phyloP scores from a whole-genome alignment of 306 rosid species.

The Cucurbita maxima region DNA sequence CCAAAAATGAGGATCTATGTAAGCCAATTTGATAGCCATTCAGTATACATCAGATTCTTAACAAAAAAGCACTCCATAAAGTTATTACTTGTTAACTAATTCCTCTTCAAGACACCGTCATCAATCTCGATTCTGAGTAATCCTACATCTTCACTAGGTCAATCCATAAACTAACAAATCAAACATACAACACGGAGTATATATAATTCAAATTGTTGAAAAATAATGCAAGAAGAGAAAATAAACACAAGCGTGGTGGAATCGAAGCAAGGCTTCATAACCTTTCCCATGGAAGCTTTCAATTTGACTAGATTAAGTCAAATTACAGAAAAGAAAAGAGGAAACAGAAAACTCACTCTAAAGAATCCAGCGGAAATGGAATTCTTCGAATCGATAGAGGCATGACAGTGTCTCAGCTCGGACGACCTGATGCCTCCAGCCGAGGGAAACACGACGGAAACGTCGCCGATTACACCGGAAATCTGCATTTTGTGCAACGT shows the following conservation, averaged over 20 bases:
- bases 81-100: neutral
- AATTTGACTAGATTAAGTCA: neutral
- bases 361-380: conserved; percentile 31
- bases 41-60: neutral
- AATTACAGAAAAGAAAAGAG: conserved; percentile 3
- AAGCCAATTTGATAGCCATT: neutral
- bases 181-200: neutral
- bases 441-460: conserved; percentile 43
- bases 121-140: neutral
- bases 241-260: neutral
- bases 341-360: conserved; percentile 32
- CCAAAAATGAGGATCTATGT: neutral
- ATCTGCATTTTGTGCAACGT: conserved; percentile 37
- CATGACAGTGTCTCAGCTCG: conserved; percentile 36
- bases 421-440: conserved; percentile 33
- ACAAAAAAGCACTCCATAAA: neutral
- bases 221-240: neutral
- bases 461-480: conserved; percentile 53
- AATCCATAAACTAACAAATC: neutral
- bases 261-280: neutral
- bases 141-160: neutral
- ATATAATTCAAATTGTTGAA: neutral
- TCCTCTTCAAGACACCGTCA: neutral
- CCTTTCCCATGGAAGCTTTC: neutral
- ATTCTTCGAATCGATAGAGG: conserved; percentile 37